These are phyloP conservation scores for Exserohilum rostratum DNA, from an alignment of 2,329 filamentous ascomycete species.

Conservation along the genomic window DNA sequence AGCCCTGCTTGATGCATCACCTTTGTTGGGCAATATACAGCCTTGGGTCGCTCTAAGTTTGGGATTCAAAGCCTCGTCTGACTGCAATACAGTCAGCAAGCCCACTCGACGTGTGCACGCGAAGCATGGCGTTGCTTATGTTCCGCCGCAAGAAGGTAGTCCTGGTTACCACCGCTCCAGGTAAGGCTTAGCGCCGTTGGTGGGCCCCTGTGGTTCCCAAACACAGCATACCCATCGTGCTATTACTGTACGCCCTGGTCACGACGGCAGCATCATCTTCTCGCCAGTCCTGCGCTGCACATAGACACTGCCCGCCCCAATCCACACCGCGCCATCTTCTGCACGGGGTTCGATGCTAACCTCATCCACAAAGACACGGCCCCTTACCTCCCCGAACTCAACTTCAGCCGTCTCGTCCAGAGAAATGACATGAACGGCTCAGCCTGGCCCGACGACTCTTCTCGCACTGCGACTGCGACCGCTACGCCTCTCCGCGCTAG, in stretches of 20 bases:
- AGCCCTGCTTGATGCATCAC: constrained; percentile 3
- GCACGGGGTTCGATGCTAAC: constrained; percentile 29
- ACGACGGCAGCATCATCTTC: constrained; percentile 27
- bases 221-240: constrained; percentile 28
- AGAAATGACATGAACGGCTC: constrained; percentile 42
- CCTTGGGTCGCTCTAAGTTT: no score
- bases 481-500: constrained; percentile 18
- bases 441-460: constrained; percentile 21
- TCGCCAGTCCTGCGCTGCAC: constrained; percentile 3
- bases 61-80: no score
- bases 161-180: constrained; percentile 13
- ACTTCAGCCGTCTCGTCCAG: constrained; percentile 19
- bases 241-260: constrained; percentile 3
- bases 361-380: constrained; percentile 16
- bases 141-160: constrained; percentile 15
- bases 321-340: neutral
- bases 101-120: neutral
- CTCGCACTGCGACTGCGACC: constrained; percentile 22
- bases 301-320: neutral
- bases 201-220: constrained; percentile 22
- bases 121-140: constrained; percentile 8
- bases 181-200: constrained; percentile 19
- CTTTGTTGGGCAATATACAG: neutral
- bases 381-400: constrained; percentile 29
- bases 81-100: constrained; percentile 5